Conservation (phyloP, 148 eudicot species). For the Drosera capensis region DNA sequence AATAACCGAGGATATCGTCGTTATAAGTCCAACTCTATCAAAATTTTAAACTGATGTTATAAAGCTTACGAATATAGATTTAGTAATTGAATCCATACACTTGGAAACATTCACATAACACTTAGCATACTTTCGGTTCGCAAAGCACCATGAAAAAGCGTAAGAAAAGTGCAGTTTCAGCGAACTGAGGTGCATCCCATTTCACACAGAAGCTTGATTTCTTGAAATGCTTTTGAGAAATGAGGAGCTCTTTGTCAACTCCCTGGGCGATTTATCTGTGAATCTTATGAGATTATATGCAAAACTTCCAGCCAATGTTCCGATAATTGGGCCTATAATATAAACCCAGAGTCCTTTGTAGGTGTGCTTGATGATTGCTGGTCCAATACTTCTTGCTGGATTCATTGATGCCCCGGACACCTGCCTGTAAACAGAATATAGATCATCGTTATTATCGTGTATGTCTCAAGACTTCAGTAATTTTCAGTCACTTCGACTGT, state of each 20-base stretch:
- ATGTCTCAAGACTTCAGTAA: too few species aligned
- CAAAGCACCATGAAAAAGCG: not conserved
- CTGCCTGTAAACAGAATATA: conserved; percentile 15
- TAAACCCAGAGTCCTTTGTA: conserved; percentile 41
- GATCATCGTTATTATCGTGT: too few species aligned
- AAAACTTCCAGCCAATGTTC: conserved; percentile 24
- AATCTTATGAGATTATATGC: conserved; percentile 28
- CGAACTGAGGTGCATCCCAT: not conserved
- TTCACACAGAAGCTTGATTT: not conserved
- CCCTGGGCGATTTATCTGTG: conserved; percentile 18
- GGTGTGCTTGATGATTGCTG: conserved; percentile 24
- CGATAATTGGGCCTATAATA: conserved; percentile 31
- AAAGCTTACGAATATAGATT: too few species aligned
- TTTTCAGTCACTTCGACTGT: too few species aligned
- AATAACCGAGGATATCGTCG: too few species aligned
- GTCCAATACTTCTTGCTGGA: conserved; percentile 45
- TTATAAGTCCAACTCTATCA: too few species aligned
- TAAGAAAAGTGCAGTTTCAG: not conserved
- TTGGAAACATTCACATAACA: too few species aligned
- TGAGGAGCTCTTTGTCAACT: conserved; percentile 18
- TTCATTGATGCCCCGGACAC: conserved; percentile 52
- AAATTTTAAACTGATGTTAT: too few species aligned
- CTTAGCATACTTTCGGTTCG: too few species aligned
- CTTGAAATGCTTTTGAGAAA: conserved; percentile 9
- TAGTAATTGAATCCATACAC: too few species aligned